Conservation (phyloP, 495 filamentous ascomycete species). For the Echria macrotheca region DNA sequence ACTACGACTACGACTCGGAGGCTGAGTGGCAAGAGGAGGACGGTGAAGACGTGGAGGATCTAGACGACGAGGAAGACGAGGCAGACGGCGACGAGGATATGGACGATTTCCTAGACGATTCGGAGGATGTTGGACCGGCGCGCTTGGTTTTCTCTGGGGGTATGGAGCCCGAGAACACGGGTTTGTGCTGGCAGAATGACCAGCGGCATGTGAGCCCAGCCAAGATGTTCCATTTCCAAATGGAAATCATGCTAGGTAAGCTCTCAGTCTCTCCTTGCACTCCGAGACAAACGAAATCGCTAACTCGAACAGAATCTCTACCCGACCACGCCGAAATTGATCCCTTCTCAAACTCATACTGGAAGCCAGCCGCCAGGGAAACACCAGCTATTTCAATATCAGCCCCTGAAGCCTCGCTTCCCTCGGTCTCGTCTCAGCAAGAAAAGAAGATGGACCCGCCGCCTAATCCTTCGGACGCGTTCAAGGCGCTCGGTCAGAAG, state of each 20-base stretch:
- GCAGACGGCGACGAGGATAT: conserved; percentile 60
- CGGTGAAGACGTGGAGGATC: conserved; percentile 49
- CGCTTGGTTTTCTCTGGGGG: conserved; percentile 51
- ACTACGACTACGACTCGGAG: conserved; percentile 97
- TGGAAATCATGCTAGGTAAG: conserved; percentile 70
- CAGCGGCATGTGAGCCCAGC: conserved; percentile 35
- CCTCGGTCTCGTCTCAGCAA: too few species aligned
- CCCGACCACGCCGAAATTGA: conserved; percentile 58
- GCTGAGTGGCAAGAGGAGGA: conserved; percentile 69
- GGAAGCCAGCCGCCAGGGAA: conserved; percentile 41
- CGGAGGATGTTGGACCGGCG: conserved; percentile 45
- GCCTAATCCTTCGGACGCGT: conserved; percentile 18
- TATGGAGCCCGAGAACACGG: conserved; percentile 68
- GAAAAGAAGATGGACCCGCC: conserved; percentile 10
- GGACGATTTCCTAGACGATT: conserved; percentile 73
- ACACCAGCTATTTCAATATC: too few species aligned
- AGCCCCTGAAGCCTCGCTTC: too few species aligned
- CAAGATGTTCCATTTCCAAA: conserved; percentile 51
- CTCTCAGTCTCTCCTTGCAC: neutral
- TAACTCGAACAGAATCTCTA: conserved; percentile 22
- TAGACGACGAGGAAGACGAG: conserved; percentile 66
- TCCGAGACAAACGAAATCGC: conserved; percentile 11
- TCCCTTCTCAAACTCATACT: conserved; percentile 79
- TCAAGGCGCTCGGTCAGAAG: conserved; percentile 11
- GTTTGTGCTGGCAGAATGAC: conserved; percentile 73